Percentiles rank a stretch among this genome's conserved stretches.
These are phyloP conservation scores for Calvatia gigantea DNA, from an alignment of 768 basidiomycete genomes.

Conservation along the genomic window DNA sequence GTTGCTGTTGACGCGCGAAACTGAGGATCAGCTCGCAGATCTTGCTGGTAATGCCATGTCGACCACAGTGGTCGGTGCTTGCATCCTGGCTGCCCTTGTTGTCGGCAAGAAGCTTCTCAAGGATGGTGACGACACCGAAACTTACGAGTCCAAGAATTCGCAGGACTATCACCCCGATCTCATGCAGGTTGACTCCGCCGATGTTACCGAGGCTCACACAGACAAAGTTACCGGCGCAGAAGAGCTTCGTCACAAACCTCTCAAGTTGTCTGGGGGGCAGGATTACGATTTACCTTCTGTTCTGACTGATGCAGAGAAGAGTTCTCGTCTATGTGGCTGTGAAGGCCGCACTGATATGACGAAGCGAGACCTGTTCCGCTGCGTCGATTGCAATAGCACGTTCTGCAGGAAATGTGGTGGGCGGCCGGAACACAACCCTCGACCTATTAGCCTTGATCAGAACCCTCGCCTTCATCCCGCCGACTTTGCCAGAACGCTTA, in stretches of 20 bases:
- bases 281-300: slow-evolving; percentile 48
- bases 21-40: slow-evolving; percentile 90
- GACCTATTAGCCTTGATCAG: slow-evolving; percentile 45
- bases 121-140: slow-evolving; percentile 57
- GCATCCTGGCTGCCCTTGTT: slow-evolving; percentile 80
- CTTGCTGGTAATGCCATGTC: slow-evolving; percentile 98
- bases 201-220: slow-evolving; percentile 35
- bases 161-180: slow-evolving; percentile 29
- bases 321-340: slow-evolving; percentile 82
- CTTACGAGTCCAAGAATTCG: slow-evolving; percentile 64
- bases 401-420: slow-evolving; percentile 87
- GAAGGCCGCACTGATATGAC: slow-evolving; percentile 85
- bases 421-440: slow-evolving; percentile 82
- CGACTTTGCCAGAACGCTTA: slow-evolving; percentile 73
- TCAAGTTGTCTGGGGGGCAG: slow-evolving; percentile 64
- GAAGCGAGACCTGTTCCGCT: slow-evolving; percentile 58
- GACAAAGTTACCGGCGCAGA: slow-evolving; percentile 33
- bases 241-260: slow-evolving; percentile 54
- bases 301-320: slow-evolving; percentile 61
- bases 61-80: slow-evolving; percentile 90
- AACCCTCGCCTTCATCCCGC: slow-evolving; percentile 67
- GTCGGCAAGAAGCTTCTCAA: slow-evolving; percentile 65
- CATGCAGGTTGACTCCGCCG: slow-evolving; percentile 31
- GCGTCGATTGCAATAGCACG: slow-evolving; percentile 72
- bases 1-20: slow-evolving; percentile 87